A percentile compares a stretch with the other conserved stretches of the same genome.
phyloP scores from a whole-genome alignment of 225 moss, liverwort and hornwort genomes.

The Pseudisothecium myosuroides region DNA sequence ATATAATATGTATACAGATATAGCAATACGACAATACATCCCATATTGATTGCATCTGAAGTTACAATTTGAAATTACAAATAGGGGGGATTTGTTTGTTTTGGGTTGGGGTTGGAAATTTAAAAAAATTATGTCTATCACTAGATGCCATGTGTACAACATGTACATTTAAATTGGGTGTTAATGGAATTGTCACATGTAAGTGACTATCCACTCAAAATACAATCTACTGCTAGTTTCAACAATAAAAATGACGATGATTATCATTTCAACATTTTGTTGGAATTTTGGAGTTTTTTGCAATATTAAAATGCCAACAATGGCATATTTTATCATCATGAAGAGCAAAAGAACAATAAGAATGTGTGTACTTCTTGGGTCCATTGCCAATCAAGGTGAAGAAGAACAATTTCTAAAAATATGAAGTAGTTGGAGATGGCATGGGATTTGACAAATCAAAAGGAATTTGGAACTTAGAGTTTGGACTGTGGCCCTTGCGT shows the following conservation, averaged over 20 bases:
- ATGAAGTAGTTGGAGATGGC: neutral
- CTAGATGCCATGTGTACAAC: too few relatives aligned
- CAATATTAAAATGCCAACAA: neutral
- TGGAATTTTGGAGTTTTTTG: neutral
- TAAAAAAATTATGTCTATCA: too few relatives aligned
- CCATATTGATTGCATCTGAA: too few relatives aligned
- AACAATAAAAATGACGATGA: neutral
- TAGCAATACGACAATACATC: too few relatives aligned
- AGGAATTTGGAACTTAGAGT: neutral
- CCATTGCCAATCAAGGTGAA: accelerated
- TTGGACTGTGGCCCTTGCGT: neutral
- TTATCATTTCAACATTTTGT: neutral
- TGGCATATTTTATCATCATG: neutral
- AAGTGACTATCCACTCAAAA: too few relatives aligned
- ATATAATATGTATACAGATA: too few relatives aligned
- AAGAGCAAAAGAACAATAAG: neutral
- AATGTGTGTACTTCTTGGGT: neutral
- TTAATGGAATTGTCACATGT: too few relatives aligned
- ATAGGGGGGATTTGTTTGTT: too few relatives aligned
- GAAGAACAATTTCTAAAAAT: neutral
- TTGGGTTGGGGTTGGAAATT: too few relatives aligned
- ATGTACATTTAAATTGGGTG: too few relatives aligned
- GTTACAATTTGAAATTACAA: too few relatives aligned
- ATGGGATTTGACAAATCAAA: neutral
- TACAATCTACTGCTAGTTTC: too few relatives aligned